Base-by-base conservation (phyloP, 306 rosid genomes). In the Psophocarpus tetragonolobus region DNA sequence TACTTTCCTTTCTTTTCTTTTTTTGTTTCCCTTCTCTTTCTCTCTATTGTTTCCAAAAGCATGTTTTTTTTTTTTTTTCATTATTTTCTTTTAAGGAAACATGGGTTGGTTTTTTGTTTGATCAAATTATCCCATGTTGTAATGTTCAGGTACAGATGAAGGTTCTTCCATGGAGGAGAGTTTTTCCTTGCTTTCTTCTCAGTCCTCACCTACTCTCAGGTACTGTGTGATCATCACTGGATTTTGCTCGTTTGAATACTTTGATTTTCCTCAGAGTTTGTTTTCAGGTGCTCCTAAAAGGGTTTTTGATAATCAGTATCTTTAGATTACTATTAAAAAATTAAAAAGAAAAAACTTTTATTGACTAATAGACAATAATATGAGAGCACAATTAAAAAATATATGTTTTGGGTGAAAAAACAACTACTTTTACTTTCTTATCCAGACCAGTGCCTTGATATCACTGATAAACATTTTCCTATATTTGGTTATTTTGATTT, bases 191-290 rank as follows among this genome's bases (percentile, higher is more conserved):
- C 39, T 83, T 73, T 82, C 91, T 60, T 57, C 87, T 69, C 67
- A 50, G 14, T n/a, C 76, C 21, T 4, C 79, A 6, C 51, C 81
- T 66, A 42, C 62, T 78, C 38, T 77, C 75, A 74, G 96, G 96
- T 87, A 36, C 26, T 20, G 10, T 27, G 17, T 76, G 27, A 24
- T 53, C 14, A 60, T 32, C 66, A 70, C 4, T 36, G 4, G 4
- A 11, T 48, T 6, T 21, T 32, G 9, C 62, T 62, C 24, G 38
- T 50, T 45, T 66, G 3, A 68, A 8, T 39, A 5, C 17, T 68
- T 20, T 45, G 21, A 15, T 18, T 41, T 42, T 23, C n/a, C 4
- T 63, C n/a, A 32, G 2, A 9, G 42, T 27, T 68, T 21, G 5
- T 13, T 78, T 36, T 38, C 41, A 15, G 45, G 17, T 53, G 21